Base-by-base conservation (phyloP, 2,329 filamentous ascomycete genomes). In the Fusarium sp. region DNA sequence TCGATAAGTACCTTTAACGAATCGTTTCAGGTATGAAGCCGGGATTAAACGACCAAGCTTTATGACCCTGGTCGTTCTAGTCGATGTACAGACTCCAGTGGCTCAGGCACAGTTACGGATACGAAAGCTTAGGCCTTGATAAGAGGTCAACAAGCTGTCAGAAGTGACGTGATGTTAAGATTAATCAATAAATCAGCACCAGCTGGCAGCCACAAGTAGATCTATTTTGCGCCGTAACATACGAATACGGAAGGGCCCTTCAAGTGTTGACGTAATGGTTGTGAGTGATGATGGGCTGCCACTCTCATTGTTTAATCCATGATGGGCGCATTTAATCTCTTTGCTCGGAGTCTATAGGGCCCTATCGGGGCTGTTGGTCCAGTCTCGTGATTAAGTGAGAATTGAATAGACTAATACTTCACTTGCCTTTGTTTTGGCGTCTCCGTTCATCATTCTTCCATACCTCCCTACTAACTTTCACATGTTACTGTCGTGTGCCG, bases 211-310 rank as follows among this genome's bases (percentile, higher is more conserved):
- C 22, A 51, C 22, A 34, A 54, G 29, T 35, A 51, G 35, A n/a
- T n/a, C n/a, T n/a, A n/a, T n/a, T n/a, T n/a, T n/a, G n/a, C n/a
- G n/a, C n/a, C n/a, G n/a, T n/a, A n/a, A n/a, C 31, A 45, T 48
- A 51, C 47, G 51, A 49, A 65, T 47, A 62, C 47, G 39, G 36
- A 35, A 44, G 25, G 44, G 52, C 50, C n/a, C n/a, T 34, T 35
- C 5, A 12, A 58, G 53, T 63, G 61, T 65, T 65, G 62, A 65
- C 62, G 62, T 65, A 65, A 65, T 65, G 22, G 36, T 39, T 31
- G 52, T 24, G 26, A 40, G 43, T 32, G 60, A 49, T 60, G 54
- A 63, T 59, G 48, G 47, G 56, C 49, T 58, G 56, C 48, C 52
- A 50, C 52, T 32, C 24, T 53, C 22, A 15, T 38, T 44, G 31